Base-by-base conservation (phyloP, 2,329 filamentous ascomycete genomes). In the Botryosphaeria agaves region DNA sequence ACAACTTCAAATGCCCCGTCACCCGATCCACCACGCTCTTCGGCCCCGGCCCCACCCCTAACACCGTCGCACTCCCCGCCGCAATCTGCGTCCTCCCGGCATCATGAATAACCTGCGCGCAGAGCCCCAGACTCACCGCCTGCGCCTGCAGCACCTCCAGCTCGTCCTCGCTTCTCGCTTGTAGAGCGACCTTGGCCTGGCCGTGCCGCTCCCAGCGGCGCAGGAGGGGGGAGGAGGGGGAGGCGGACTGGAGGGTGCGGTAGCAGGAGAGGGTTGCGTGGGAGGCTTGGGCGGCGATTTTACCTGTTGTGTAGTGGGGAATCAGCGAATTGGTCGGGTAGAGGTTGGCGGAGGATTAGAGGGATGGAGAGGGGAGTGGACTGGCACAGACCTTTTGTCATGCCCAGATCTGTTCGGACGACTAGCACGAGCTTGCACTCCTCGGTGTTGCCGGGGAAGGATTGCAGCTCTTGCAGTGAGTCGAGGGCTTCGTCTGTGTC, bases 251-350 rank as follows among this genome's bases (percentile, higher is more conserved):
- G 39, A 91, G 72, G 35, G 74, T 62, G 61, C 94, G 95, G 72
- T 93, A 98, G 69, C 87, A 95, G 32, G 87, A 85, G 33, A 98
- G 74, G 3, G 87, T 93, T n/a, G 89, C 89, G 56, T 95, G 89
- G 29, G 77, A 80, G 57, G 80, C 87, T 57, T 95, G 89, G 5
- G 89, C 89, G 34, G 83, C 89, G 46, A 95, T 94, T 66, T 98
- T 98, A 46, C 87, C 87, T 93, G 39, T 27, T 14, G n/a, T n/a
- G n/a, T n/a, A n/a, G n/a, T n/a, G 26, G 24, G 28, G 15, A 12
- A 23, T 20, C 15, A 31, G 29, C 18, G 20, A 20, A 12, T 26
- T n/a, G 26, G n/a, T 21, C n/a, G n/a, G n/a, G n/a, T n/a, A n/a
- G n/a, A n/a, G n/a, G 3, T 16, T 28, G 21, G 3, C 4, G 8